phyloP scores from a whole-genome alignment of 169 alveolate genomes.

The Plasmodium falciparum region DNA sequence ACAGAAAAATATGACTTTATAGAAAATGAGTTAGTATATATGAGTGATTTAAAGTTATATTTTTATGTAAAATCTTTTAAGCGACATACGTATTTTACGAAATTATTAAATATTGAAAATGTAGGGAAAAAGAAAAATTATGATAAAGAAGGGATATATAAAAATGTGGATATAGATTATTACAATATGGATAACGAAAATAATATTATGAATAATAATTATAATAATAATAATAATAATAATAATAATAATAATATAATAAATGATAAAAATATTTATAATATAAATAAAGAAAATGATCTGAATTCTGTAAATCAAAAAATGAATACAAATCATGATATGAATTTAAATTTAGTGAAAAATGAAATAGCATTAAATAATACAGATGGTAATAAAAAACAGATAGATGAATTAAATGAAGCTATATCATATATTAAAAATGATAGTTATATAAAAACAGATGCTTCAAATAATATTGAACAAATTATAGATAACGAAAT shows the following conservation, averaged over 20 bases:
- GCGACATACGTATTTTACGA: constrained; percentile 58
- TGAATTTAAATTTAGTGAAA: no score
- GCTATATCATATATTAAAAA: not conserved
- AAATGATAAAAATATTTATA: not conserved
- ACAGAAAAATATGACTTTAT: constrained; percentile 73
- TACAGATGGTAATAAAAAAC: not conserved
- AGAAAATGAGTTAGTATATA: constrained; percentile 54
- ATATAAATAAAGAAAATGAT: not conserved
- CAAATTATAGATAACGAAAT: constrained; percentile 39
- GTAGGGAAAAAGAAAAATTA: not conserved
- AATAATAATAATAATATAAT: not conserved
- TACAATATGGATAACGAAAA: not conserved
- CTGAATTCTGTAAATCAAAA: not conserved
- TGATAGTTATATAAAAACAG: constrained; percentile 5
- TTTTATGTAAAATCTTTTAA: constrained; percentile 54
- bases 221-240: not conserved
- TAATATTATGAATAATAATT: not conserved
- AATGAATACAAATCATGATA: no score
- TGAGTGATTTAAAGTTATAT: constrained; percentile 55
- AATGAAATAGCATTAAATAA: no score
- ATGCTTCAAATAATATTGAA: constrained; percentile 33
- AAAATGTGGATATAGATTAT: not conserved
- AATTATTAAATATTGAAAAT: constrained; percentile 32
- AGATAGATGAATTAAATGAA: not conserved
- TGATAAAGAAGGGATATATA: not conserved